Percentiles rank a stretch among this genome's conserved stretches.
phyloP scores from a whole-genome alignment of 495 filamentous ascomycete genomes.

The Hyaloscypha finlandica region DNA sequence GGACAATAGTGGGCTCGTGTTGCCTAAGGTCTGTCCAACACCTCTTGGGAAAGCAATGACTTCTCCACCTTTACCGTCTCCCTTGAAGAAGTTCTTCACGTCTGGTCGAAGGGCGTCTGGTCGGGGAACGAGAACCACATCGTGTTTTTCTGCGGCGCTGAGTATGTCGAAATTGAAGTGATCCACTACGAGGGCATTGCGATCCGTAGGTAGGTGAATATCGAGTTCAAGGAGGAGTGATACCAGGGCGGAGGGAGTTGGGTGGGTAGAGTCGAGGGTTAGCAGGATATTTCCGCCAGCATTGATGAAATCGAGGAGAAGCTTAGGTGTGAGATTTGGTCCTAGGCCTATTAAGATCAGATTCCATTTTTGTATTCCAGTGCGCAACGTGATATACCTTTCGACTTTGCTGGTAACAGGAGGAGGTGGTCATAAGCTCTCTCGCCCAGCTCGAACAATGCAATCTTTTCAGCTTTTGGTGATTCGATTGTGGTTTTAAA shows the following conservation, averaged over 20 bases:
- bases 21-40: conserved; percentile 79
- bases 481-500: conserved; percentile 79
- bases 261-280: conserved; percentile 72
- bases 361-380: neutral
- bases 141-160: conserved; percentile 79
- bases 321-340: conserved; percentile 80
- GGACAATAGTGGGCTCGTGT: conserved; percentile 68
- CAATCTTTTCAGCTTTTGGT: conserved; percentile 79
- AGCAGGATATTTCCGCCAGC: conserved; percentile 89
- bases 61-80: conserved; percentile 48
- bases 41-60: conserved; percentile 78
- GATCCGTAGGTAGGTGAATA: conserved; percentile 83
- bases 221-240: conserved; percentile 90
- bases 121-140: conserved; percentile 76
- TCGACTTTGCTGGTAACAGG: conserved; percentile 82
- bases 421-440: conserved; percentile 87
- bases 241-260: conserved; percentile 75
- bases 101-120: conserved; percentile 63
- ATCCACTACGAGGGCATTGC: conserved; percentile 80
- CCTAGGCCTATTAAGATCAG: conserved; percentile 65
- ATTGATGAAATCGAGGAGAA: conserved; percentile 89
- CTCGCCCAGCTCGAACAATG: conserved; percentile 85
- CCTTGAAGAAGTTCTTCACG: conserved; percentile 78
- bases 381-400: conserved; percentile 58
- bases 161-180: conserved; percentile 90